Percentiles rank a stretch among this genome's conserved stretches.
phyloP scores from a whole-genome alignment of 2,329 filamentous ascomycete genomes.

The Tolypocladium cylindrosporum region DNA sequence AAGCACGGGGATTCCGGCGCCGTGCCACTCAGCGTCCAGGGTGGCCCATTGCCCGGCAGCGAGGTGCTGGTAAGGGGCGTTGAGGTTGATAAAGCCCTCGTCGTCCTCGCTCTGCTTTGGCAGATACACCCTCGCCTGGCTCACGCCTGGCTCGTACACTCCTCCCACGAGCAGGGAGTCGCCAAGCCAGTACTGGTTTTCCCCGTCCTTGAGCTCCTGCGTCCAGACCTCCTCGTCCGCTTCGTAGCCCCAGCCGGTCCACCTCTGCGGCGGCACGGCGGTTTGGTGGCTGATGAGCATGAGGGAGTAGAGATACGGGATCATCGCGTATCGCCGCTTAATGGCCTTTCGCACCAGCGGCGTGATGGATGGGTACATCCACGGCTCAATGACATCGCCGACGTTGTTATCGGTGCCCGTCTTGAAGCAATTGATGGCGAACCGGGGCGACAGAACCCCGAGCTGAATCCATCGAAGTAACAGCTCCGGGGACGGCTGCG shows the following conservation, averaged over 20 bases:
- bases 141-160: slow-evolving; percentile 50
- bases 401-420: slow-evolving; percentile 48
- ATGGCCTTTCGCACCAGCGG: slow-evolving; percentile 54
- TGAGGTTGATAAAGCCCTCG: slow-evolving; percentile 52
- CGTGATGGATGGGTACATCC: slow-evolving; percentile 64
- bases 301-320: slow-evolving; percentile 62
- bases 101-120: slow-evolving; percentile 34
- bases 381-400: slow-evolving; percentile 65
- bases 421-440: slow-evolving; percentile 73
- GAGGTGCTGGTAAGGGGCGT: slow-evolving; percentile 49
- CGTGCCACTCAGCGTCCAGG: slow-evolving; percentile 31
- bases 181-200: slow-evolving; percentile 66
- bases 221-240: slow-evolving; percentile 57
- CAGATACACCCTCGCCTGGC: slow-evolving; percentile 48
- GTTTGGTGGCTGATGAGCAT: slow-evolving; percentile 50
- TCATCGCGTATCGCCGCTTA: slow-evolving; percentile 59
- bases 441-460: slow-evolving; percentile 58
- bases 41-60: slow-evolving; percentile 29
- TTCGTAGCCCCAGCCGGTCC: slow-evolving; percentile 67
- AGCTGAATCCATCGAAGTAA: slow-evolving; percentile 66
- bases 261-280: slow-evolving; percentile 56
- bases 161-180: slow-evolving; percentile 56
- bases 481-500: slow-evolving; percentile 60
- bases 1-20: slow-evolving; percentile 27
- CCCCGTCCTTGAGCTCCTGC: slow-evolving; percentile 44